Percentiles rank a stretch among this genome's conserved stretches.
Conservation (phyloP, 495 filamentous ascomycete genomes). For the Aspergillus ellipticus region DNA sequence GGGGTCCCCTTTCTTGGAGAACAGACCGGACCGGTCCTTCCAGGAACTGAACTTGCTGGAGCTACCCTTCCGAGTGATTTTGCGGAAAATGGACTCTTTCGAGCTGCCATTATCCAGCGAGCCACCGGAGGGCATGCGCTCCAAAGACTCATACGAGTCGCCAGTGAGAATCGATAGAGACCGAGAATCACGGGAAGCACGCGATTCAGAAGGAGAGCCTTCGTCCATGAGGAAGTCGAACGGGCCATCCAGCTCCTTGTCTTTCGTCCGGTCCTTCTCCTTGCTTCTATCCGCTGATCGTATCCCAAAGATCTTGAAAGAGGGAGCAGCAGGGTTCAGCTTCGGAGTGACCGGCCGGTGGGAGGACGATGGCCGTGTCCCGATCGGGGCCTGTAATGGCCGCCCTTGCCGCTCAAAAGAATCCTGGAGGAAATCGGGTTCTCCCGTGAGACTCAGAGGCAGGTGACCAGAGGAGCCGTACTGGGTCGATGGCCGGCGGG, state of each 20-base stretch:
- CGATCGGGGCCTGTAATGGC: constrained; percentile 52
- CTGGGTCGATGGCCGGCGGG: constrained; percentile 53
- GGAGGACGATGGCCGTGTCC: constrained; percentile 51
- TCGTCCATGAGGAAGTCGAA: constrained; percentile 45
- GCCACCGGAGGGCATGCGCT: constrained; percentile 62
- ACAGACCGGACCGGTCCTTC: constrained; percentile 59
- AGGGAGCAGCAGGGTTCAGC: constrained; percentile 59
- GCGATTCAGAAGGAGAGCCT: constrained; percentile 58
- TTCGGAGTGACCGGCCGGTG: constrained; percentile 54
- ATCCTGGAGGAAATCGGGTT: constrained; percentile 44
- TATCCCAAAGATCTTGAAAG: constrained; percentile 53
- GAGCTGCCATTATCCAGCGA: constrained; percentile 57
- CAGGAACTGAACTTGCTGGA: constrained; percentile 77
- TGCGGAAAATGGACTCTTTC: constrained; percentile 63
- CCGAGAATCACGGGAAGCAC: constrained; percentile 58
- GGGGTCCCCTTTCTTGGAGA: constrained; percentile 60
- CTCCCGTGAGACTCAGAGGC: constrained; percentile 45
- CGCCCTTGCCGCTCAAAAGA: constrained; percentile 42
- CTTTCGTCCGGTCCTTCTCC: constrained; percentile 32
- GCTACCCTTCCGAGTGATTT: constrained; percentile 75
- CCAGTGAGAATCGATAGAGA: constrained; percentile 60
- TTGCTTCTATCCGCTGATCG: constrained; percentile 40
- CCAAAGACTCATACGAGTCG: constrained; percentile 74
- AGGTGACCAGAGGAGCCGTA: constrained; percentile 55
- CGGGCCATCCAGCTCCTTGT: constrained; percentile 28